Percentiles rank a stretch among this genome's conserved stretches.
phyloP scores from a whole-genome alignment of 1,139 yeast species.

The Pichia sp. region DNA sequence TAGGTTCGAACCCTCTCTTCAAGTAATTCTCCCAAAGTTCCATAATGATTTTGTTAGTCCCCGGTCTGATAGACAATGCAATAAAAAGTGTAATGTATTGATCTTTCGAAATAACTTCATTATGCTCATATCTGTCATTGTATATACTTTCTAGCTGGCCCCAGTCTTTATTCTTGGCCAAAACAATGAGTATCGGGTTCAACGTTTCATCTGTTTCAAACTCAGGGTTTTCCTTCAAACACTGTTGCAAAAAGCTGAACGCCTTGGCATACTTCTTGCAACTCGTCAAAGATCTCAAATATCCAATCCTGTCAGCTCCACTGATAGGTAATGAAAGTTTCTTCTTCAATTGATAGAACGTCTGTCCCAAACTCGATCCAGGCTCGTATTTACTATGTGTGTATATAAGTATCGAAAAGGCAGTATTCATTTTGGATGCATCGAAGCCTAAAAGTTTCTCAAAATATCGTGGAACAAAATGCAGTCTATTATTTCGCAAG shows the following conservation, averaged over 20 bases:
- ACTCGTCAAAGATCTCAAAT: constrained; percentile 34
- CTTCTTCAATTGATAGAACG: constrained; percentile 16
- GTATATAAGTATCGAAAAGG: constrained; percentile 21
- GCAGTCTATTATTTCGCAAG: constrained; percentile 13
- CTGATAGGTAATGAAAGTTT: constrained; percentile 7
- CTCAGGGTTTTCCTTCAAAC: constrained; percentile 20
- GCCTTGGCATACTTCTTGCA: constrained; percentile 32
- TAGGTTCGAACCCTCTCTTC: constrained; percentile 46
- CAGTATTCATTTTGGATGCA: background rate
- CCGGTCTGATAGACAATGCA: constrained; percentile 51
- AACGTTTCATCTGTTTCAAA: constrained; percentile 29
- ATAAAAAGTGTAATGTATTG: constrained; percentile 65
- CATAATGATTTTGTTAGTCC: constrained; percentile 52
- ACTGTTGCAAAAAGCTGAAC: constrained; percentile 29
- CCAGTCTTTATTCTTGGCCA: constrained; percentile 57
- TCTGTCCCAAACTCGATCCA: constrained; percentile 12
- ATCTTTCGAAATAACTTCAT: constrained; percentile 48
- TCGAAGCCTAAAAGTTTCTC: constrained; percentile 3
- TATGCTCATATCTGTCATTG: constrained; percentile 56
- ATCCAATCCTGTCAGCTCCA: constrained; percentile 23
- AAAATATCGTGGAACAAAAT: constrained; percentile 14
- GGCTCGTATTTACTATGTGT: constrained; percentile 19
- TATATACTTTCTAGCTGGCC: constrained; percentile 53
- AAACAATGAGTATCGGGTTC: constrained; percentile 42
- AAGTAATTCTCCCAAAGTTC: constrained; percentile 44